These are phyloP conservation scores for Backusella mclennaniae DNA, from an alignment of 192 early-diverging fungal species.

Conservation along the genomic window DNA sequence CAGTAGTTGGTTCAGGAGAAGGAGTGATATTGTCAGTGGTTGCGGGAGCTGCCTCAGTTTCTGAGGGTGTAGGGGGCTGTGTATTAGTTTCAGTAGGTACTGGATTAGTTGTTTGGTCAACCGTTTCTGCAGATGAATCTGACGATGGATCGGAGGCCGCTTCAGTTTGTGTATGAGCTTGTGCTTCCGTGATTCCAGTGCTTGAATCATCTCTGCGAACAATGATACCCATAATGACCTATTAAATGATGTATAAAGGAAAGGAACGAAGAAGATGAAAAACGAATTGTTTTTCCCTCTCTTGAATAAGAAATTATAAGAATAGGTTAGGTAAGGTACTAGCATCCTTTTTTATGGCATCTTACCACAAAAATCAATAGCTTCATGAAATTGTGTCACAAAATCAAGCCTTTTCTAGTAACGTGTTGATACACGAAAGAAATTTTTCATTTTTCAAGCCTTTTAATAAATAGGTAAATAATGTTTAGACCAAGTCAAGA, in stretches of 20 bases:
- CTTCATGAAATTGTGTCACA: background rate
- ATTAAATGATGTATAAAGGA: background rate
- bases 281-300: background rate
- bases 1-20: background rate
- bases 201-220: background rate
- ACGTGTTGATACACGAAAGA: background rate
- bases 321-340: background rate
- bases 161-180: background rate
- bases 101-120: background rate
- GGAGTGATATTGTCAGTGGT: background rate
- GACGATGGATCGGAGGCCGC: background rate
- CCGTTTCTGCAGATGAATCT: background rate
- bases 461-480: background rate
- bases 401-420: background rate
- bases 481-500: background rate
- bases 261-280: background rate
- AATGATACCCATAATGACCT: background rate
- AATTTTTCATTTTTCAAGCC: background rate
- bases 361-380: constrained; percentile 2
- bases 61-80: background rate
- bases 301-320: background rate
- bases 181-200: background rate
- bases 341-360: background rate
- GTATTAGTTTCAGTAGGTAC: background rate
- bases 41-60: background rate